A percentile compares a stretch with the other conserved stretches of the same genome.
Conservation (phyloP, 148 eudicot species). For the Arctostaphylos glauca region DNA sequence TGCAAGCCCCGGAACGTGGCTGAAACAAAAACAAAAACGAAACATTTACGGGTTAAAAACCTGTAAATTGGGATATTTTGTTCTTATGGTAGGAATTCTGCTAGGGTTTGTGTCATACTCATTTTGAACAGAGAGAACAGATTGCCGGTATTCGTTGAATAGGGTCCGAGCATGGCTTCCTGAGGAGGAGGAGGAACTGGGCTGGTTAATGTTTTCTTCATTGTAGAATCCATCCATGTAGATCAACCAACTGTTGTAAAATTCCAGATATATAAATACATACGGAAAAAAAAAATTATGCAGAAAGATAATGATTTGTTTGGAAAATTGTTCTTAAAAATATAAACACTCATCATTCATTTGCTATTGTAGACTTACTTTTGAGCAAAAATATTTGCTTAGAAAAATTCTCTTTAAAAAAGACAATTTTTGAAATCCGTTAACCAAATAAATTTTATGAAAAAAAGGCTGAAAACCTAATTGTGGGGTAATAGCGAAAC, state of each 20-base stretch:
- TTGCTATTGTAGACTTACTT: neutral
- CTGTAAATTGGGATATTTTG: neutral
- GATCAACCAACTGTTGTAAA: conserved; percentile 41
- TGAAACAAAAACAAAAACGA: conserved; percentile 16
- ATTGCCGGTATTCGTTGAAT: conserved; percentile 49
- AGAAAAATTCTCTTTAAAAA: neutral
- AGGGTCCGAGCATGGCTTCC: conserved; percentile 35
- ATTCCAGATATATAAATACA: neutral
- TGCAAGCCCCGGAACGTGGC: conserved; percentile 75
- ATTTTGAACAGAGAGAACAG: conserved; percentile 14
- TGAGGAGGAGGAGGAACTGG: conserved; percentile 51
- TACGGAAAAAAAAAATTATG: neutral
- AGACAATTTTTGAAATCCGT: neutral
- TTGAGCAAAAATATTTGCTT: neutral
- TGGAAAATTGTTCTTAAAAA: neutral
- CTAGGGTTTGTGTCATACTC: conserved; percentile 19
- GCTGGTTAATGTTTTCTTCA: conserved; percentile 25
- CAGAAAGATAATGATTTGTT: neutral
- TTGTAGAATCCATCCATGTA: conserved; percentile 52
- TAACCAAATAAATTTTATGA: neutral
- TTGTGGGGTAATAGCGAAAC: neutral
- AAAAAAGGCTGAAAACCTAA: neutral
- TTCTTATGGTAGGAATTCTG: neutral
- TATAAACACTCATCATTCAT: neutral
- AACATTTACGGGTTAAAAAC: neutral